These are phyloP conservation scores for Metschnikowia arizonensis DNA, from an alignment of 805 yeast genomes.

Conservation along the genomic window DNA sequence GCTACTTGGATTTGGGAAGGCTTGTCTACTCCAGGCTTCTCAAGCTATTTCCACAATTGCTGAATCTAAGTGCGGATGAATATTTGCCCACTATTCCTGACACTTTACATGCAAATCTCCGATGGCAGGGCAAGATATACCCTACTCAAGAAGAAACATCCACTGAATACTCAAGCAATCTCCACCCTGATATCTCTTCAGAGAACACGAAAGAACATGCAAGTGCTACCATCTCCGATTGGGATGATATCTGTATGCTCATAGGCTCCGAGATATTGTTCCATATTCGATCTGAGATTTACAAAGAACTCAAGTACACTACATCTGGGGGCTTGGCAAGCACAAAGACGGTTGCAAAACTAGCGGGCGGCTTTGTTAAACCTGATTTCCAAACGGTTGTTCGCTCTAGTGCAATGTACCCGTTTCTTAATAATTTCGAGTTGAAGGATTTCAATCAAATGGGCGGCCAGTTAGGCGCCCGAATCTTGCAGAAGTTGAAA, in stretches of 20 bases:
- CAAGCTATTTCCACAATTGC: slow-evolving; percentile 46
- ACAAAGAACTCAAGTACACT: slow-evolving; percentile 62
- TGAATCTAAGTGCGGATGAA: slow-evolving; percentile 16
- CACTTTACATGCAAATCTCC: slow-evolving; percentile 27
- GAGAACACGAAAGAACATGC: neutral
- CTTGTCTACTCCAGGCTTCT: slow-evolving; percentile 45
- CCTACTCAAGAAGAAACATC: slow-evolving; percentile 10
- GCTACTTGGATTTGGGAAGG: slow-evolving; percentile 80
- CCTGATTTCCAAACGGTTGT: slow-evolving; percentile 85
- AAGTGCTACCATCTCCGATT: slow-evolving; percentile 29
- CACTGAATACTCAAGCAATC: neutral
- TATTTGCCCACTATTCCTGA: slow-evolving; percentile 45
- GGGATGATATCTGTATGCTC: slow-evolving; percentile 77
- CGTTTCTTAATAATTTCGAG: slow-evolving; percentile 58
- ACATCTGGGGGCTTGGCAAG: slow-evolving; percentile 86
- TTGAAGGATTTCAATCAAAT: slow-evolving; percentile 79
- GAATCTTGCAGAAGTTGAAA: slow-evolving; percentile 45
- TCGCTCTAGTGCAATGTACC: slow-evolving; percentile 41
- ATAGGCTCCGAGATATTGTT: slow-evolving; percentile 61
- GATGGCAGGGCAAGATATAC: slow-evolving; percentile 28
- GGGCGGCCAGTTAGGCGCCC: slow-evolving; percentile 85
- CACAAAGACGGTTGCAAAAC: slow-evolving; percentile 74
- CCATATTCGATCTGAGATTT: slow-evolving; percentile 52
- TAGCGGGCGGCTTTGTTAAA: slow-evolving; percentile 80
- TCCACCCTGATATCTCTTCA: neutral